Conservation (phyloP, 2,329 filamentous ascomycete species). For the Neopestalotiopsis clavispora region DNA sequence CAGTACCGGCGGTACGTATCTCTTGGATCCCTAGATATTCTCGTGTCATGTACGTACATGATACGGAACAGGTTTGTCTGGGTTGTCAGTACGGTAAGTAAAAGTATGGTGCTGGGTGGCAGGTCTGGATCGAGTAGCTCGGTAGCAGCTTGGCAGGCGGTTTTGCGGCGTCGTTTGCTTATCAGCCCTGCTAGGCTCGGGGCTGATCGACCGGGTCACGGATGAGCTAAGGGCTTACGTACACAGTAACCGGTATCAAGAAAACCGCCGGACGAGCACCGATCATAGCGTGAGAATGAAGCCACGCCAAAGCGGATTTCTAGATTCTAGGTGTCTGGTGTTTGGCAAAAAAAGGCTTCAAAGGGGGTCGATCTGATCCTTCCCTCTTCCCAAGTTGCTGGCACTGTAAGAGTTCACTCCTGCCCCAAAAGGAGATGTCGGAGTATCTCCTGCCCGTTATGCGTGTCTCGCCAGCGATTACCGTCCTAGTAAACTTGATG, state of each 20-base stretch:
- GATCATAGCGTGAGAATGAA: too few relatives aligned
- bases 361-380: too few relatives aligned
- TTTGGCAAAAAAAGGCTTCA: too few relatives aligned
- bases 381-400: neutral
- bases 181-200: slow-evolving; percentile 9
- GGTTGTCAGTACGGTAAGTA: neutral
- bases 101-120: neutral
- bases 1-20: neutral
- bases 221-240: neutral
- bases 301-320: too few relatives aligned
- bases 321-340: too few relatives aligned
- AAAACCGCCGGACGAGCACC: too few relatives aligned
- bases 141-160: too few relatives aligned
- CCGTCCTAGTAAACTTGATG: neutral
- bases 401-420: neutral
- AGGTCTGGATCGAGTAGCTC: too few relatives aligned
- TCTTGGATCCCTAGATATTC: neutral
- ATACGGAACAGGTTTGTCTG: neutral
- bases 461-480: neutral
- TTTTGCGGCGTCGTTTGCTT: neutral
- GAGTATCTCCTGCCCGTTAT: neutral
- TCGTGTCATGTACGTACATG: too few relatives aligned
- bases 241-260: neutral
- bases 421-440: neutral
- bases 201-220: neutral